Percentiles rank a stretch among this genome's conserved stretches.
These are phyloP conservation scores for Sanghuangporus baumii DNA, from an alignment of 1,284 basidiomycete genomes.

Conservation along the genomic window DNA sequence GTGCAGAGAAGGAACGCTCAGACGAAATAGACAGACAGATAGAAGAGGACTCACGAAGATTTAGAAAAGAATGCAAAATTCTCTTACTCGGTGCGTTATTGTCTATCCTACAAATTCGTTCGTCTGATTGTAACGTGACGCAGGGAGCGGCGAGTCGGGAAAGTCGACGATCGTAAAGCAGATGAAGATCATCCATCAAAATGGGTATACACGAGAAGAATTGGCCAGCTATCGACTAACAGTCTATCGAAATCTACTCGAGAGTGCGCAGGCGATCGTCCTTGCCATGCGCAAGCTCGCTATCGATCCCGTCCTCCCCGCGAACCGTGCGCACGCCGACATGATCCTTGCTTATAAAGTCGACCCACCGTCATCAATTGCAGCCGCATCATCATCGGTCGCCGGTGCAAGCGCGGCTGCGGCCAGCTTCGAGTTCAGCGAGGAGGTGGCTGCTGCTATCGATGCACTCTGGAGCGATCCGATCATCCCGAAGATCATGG, in stretches of 20 bases:
- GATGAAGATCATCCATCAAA: conserved; percentile 99
- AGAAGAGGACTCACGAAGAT: conserved; percentile 66
- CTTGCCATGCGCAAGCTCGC: conserved; percentile 88
- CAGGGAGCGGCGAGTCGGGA: conserved; percentile 82
- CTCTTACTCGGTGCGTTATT: conserved; percentile 74
- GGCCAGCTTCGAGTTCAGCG: conserved; percentile 33
- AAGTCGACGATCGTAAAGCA: conserved; percentile 98
- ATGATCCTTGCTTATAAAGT: conserved; percentile 56
- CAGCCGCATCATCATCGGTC: conserved; percentile 25
- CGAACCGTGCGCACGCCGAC: conserved; percentile 69
- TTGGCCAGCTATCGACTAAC: conserved; percentile 74
- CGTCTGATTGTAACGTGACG: not conserved
- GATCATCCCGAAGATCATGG: conserved; percentile 82
- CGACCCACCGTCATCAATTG: conserved; percentile 25
- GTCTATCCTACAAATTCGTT: not conserved
- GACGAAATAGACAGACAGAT: conserved; percentile 69
- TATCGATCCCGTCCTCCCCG: conserved; percentile 73
- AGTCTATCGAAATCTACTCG: conserved; percentile 83
- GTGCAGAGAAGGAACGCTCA: conserved; percentile 59
- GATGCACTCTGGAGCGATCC: conserved; percentile 88
- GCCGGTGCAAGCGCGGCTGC: not conserved
- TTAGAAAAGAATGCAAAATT: conserved; percentile 93
- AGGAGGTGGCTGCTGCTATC: conserved; percentile 74
- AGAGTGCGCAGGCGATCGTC: conserved; percentile 87
- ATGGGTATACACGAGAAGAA: conserved; percentile 83